Base-by-base conservation (phyloP, 2,329 filamentous ascomycete species). In the Tolypocladium pustulatum region DNA sequence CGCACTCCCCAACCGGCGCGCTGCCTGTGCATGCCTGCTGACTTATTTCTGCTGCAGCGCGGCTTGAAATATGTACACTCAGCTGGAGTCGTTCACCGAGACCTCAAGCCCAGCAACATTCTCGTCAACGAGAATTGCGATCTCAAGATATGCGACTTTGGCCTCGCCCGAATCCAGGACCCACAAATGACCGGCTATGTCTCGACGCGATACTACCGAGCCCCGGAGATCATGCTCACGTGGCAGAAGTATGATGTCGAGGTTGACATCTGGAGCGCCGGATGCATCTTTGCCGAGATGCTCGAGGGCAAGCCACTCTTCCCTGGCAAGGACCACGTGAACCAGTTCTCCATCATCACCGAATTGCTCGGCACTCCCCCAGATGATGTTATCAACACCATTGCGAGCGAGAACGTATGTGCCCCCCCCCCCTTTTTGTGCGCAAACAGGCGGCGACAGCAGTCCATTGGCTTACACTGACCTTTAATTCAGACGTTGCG, bases 171-270 rank as follows among this genome's bases (percentile, higher is more conserved):
- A 74, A 96, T 99, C 68, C 94, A 99, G 74, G 94, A 99, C 71
- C 94, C 94, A 40, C 94, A 99, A 77, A 99, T 99, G 94, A 99
- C 94, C 49, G 94, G 94, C 66, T 99, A 99, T 72, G 94, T 99
- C 61, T 97, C 94, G 54, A 99, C 94, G 62, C 83, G 94, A 81
- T 99, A 99, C 81, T 99, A 99, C 82, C 87, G 94, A 69, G 94
- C 94, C 10, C 94, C 94, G 22, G 94, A 99, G 76, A 99, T 99
- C 72, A 99, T 99, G 94, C 91, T 99, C 72, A 97, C 94, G 64
- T 99, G 94, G 94, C 94, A 99, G 80, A 99, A 99, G 79, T 99
- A 99, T 76, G 94, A 99, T 67, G 87, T 97, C 54, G 94, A 97
- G 78, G 94, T 99, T 60, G 94, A 99, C 73, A 96, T 99, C 72